phyloP scores from a whole-genome alignment of 192 early-diverging fungal species.

The Coemansia furcata region DNA sequence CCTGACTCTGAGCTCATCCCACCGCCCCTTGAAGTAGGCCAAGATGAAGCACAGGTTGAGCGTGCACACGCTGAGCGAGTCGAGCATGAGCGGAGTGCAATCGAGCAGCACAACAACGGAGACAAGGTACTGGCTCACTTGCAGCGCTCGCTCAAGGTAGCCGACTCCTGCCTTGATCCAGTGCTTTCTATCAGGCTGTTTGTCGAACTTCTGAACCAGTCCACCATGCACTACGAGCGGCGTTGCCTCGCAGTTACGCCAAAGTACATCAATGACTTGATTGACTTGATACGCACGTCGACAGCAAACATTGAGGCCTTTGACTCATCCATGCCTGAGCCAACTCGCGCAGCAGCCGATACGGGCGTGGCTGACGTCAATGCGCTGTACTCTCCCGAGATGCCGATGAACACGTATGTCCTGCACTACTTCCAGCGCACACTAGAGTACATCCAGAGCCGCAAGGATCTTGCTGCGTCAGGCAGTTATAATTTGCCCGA shows the following conservation, averaged over 20 bases:
- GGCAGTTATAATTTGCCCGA: constrained; percentile 41
- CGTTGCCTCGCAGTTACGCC: constrained; percentile 88
- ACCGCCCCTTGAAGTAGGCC: constrained; percentile 44
- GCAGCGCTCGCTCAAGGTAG: constrained; percentile 93
- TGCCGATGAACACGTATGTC: constrained; percentile 63
- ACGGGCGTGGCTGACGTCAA: constrained; percentile 55
- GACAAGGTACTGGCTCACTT: constrained; percentile 86
- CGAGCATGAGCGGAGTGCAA: constrained; percentile 54
- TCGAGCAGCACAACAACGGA: constrained; percentile 77
- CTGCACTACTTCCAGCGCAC: constrained; percentile 70
- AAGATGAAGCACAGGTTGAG: constrained; percentile 46
- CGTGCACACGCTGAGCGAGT: constrained; percentile 38
- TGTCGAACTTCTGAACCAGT: constrained; percentile 96
- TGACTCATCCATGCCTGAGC: constrained; percentile 55
- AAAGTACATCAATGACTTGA: constrained; percentile 91
- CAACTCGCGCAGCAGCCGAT: constrained; percentile 51
- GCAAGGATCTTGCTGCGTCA: constrained; percentile 47
- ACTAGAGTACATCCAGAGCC: constrained; percentile 60
- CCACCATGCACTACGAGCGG: constrained; percentile 93
- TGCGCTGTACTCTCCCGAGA: constrained; percentile 61
- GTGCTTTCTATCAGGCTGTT: constrained; percentile 88
- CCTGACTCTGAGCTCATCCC: constrained; percentile 48
- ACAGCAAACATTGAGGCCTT: constrained; percentile 70
- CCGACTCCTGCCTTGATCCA: constrained; percentile 90
- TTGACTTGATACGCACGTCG: constrained; percentile 87